Percentiles rank a stretch among this genome's conserved stretches.
These are phyloP conservation scores for Cladosporium oxysporum DNA, from an alignment of 2,329 filamentous ascomycete genomes.

Conservation along the genomic window DNA sequence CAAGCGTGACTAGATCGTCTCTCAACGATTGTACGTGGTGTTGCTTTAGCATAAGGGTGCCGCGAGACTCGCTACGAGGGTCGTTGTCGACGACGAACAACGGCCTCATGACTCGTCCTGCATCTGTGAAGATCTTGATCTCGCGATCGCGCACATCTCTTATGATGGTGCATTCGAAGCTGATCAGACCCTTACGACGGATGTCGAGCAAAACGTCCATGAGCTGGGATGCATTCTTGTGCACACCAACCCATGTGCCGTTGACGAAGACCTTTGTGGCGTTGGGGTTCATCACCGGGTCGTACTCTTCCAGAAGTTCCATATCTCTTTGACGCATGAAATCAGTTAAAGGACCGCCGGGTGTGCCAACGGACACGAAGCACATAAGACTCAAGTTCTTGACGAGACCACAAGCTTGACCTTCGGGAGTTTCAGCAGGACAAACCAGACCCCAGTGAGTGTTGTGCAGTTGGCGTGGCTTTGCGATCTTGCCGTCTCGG, in stretches of 20 bases:
- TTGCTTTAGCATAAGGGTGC: constrained; percentile 79
- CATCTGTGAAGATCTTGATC: constrained; percentile 98
- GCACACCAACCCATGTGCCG: constrained; percentile 95
- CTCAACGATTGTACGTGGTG: constrained; percentile 78
- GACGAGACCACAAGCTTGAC: constrained; percentile 95
- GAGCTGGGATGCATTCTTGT: constrained; percentile 82
- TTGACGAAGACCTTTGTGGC: constrained; percentile 99
- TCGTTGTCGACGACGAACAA: constrained; percentile 93
- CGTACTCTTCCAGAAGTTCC: constrained; percentile 94
- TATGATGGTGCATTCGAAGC: constrained; percentile 90
- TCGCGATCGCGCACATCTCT: constrained; percentile 95
- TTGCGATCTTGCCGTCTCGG: constrained; percentile 96
- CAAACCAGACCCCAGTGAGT: constrained; percentile 98
- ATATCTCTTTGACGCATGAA: constrained; percentile 96
- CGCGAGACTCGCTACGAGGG: constrained; percentile 69
- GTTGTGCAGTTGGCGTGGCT: constrained; percentile 96
- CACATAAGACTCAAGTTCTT: constrained; percentile 99
- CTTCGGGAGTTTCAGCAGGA: constrained; percentile 95
- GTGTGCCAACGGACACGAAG: constrained; percentile 93
- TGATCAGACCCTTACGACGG: constrained; percentile 73
- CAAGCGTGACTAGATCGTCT: constrained; percentile 63
- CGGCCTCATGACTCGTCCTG: constrained; percentile 89
- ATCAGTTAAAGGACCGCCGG: constrained; percentile 84
- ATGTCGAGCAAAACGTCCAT: constrained; percentile 55
- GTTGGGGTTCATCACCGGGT: constrained; percentile 67